Conservation (phyloP, 331 rosid genomes). For the Pyracantha coccinea region DNA sequence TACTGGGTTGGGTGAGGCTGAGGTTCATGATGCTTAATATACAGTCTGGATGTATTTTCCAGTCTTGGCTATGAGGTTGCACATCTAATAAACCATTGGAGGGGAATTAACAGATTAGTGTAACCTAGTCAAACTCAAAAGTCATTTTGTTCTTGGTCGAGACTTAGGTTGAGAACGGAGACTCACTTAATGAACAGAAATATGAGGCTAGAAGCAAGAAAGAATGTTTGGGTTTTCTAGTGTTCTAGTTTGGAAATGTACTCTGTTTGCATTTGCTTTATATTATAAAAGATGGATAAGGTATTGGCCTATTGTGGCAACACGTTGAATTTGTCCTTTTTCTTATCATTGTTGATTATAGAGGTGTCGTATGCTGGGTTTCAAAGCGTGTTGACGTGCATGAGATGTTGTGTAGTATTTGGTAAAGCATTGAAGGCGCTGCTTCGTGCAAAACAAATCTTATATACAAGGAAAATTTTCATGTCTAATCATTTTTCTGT, state of each 20-base stretch:
- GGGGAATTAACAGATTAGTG: background rate
- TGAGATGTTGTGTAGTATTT: background rate
- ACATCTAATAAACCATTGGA: background rate
- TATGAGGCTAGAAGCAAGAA: too few species aligned
- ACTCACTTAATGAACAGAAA: too few species aligned
- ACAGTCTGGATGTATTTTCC: background rate
- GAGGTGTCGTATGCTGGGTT: background rate
- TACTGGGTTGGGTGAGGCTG: background rate
- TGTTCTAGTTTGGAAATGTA: too few species aligned
- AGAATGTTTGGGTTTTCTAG: too few species aligned
- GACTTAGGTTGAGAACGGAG: too few species aligned
- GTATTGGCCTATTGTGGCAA: background rate
- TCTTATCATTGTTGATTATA: background rate
- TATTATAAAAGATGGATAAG: background rate
- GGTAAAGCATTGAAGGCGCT: background rate
- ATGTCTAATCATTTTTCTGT: background rate
- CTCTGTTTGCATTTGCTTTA: background rate
- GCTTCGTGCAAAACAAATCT: background rate
- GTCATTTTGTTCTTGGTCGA: background rate
- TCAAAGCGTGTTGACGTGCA: background rate
- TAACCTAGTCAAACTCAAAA: background rate
- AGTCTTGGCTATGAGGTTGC: background rate
- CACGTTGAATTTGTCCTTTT: background rate
- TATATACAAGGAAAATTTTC: background rate
- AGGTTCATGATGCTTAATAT: background rate